Percentiles rank a stretch among this genome's conserved stretches.
Conservation (phyloP, 1,284 basidiomycete species). For the Sanghuangporus baumii region DNA sequence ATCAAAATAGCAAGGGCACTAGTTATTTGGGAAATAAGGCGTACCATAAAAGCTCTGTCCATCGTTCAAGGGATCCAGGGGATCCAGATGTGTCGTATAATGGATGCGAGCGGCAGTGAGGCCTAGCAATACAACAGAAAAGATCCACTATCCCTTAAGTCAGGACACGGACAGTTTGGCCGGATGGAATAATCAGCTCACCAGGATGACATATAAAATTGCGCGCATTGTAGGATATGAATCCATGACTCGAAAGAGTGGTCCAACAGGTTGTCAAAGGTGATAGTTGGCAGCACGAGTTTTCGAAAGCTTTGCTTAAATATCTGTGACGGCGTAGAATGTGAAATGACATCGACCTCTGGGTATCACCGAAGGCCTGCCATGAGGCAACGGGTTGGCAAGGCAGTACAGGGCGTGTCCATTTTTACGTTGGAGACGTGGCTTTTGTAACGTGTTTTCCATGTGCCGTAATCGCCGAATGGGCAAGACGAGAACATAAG, state of each 20-base stretch:
- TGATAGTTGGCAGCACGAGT: not conserved
- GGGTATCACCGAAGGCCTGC: not conserved
- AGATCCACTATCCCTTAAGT: conserved; percentile 40
- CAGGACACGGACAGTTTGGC: not conserved
- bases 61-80: conserved; percentile 53
- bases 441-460: not conserved
- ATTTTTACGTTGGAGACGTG: not conserved
- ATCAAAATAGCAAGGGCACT: not conserved
- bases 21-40: conserved; percentile 14
- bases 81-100: conserved; percentile 58
- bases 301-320: not conserved
- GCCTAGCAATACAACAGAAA: conserved; percentile 55
- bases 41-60: conserved; percentile 59
- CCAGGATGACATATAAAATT: conserved; percentile 19
- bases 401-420: not conserved
- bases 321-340: not conserved
- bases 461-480: not conserved
- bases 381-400: not conserved
- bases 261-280: not conserved
- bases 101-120: conserved; percentile 56
- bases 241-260: conserved; percentile 12
- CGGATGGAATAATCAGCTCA: not conserved
- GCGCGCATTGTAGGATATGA: conserved; percentile 32
- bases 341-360: not conserved
- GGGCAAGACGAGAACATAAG: not conserved